Conservation (phyloP, 2,329 filamentous ascomycete species). For the Paracoccidioides brasiliensis region DNA sequence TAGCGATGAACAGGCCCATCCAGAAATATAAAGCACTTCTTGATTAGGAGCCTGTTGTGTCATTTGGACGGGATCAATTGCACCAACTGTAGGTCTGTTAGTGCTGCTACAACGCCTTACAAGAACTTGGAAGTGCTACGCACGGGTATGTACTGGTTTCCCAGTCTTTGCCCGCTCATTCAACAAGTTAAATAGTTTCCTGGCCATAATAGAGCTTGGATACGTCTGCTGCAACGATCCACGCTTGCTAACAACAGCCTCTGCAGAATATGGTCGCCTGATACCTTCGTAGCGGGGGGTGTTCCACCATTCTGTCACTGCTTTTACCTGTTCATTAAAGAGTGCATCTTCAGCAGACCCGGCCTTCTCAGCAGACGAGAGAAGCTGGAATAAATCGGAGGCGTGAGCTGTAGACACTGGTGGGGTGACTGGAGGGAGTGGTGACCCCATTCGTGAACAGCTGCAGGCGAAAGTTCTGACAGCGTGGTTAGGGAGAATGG, state of each 20-base stretch:
- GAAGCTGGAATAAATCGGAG: conserved; percentile 72
- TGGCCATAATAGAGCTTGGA: conserved; percentile 85
- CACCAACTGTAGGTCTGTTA: conserved; percentile 56
- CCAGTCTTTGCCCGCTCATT: conserved; percentile 64
- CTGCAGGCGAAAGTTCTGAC: conserved; percentile 25
- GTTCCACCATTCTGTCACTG: conserved; percentile 85
- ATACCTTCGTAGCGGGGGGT: conserved; percentile 76
- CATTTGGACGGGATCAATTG: conserved; percentile 98
- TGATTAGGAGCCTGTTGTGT: conserved; percentile 94
- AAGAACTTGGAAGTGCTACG: conserved; percentile 20
- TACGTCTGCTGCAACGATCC: conserved; percentile 78
- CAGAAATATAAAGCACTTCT: conserved; percentile 89
- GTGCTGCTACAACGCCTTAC: neutral
- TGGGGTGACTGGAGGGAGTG: conserved; percentile 43
- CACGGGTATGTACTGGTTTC: conserved; percentile 86
- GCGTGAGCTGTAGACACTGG: conserved; percentile 49
- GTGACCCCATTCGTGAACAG: conserved; percentile 40
- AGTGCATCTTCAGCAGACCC: conserved; percentile 72
- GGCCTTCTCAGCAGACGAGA: conserved; percentile 63
- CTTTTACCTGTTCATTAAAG: conserved; percentile 68
- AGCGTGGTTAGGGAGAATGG: conserved; percentile 15
- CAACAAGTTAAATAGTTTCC: conserved; percentile 84
- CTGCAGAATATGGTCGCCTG: conserved; percentile 78
- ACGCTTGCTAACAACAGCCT: conserved; percentile 85
- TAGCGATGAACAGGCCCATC: conserved; percentile 92